Base-by-base conservation (phyloP, 441 rosid genomes). In the Melastoma candidum region DNA sequence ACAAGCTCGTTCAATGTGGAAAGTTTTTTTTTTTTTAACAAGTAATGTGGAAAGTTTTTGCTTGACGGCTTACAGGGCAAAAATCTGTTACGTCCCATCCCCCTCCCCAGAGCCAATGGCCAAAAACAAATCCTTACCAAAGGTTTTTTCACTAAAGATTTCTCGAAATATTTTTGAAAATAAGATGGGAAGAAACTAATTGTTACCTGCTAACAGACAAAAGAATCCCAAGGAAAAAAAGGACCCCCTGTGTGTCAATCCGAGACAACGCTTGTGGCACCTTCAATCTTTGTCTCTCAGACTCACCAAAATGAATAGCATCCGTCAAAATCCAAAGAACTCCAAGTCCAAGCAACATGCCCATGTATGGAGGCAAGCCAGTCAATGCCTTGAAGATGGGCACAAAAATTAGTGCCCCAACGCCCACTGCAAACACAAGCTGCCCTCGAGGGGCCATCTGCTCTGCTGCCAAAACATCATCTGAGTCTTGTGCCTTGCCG, bases 281-380 rank as follows among this genome's bases (percentile, higher is more conserved):
- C 71, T 84, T 92, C 53, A 92, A 73, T 72, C 55, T 71, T 67
- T 87, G 94, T 70, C 89, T 75, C 71, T 85, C 92, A 3, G 95
- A 85, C 72, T 92, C 94, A 27, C 98, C 95, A 44, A 77, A 92
- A 65, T 87, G 98, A 74, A 92, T 87, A 54, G 95, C 96, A 66
- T 92, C 98, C 0, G 98, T 92, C 59, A 92, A 82, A 76, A 87
- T 74, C 98, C 98, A 92, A 13, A 92, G 95, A 63, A 87, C 96
- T 75, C 98, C 94, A 29, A 92, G 98, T 41, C 96, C 96, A 12
- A 92, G 74, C 67, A 92, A 80, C 64, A 92, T 83, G 13, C 95
- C 98, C 94, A 92, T 83, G 75, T 67, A 87, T 49, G 98, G 98
- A 71, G 95, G 98, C 74, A 92, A 71, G 60, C 98, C 96, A 8